A percentile compares a stretch with the other conserved stretches of the same genome.
Conservation (phyloP, 179 eudicot species). For the Camellia oleifera region DNA sequence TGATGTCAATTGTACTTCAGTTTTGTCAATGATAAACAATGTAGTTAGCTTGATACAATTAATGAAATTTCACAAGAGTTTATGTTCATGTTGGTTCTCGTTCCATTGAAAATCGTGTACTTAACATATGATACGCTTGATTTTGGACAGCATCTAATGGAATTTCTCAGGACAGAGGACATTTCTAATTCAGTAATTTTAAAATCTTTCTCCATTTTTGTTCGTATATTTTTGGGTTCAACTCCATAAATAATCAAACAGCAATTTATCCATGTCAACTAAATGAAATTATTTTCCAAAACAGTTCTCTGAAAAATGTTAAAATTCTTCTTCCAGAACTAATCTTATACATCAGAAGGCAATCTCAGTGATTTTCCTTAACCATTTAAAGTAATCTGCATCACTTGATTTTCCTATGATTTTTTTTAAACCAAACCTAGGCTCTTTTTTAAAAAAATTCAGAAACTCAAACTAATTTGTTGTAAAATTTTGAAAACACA, state of each 20-base stretch:
- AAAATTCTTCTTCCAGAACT: background rate
- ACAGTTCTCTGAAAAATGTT: background rate
- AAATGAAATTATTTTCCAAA: background rate
- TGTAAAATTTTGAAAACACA: no score
- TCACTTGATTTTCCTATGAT: no score
- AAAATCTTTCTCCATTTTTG: no score
- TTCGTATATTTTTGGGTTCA: background rate
- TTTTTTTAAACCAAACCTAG: no score
- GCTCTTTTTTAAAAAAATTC: no score
- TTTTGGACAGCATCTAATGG: background rate
- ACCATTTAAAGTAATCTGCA: no score
- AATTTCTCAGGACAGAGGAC: background rate
- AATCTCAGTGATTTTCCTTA: no score
- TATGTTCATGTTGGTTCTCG: background rate
- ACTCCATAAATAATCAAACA: background rate
- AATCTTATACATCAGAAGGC: background rate
- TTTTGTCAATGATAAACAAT: background rate
- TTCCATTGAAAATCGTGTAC: background rate
- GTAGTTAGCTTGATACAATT: background rate
- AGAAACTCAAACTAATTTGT: no score
- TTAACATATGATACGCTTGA: background rate
- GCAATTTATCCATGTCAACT: background rate
- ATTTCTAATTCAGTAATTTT: background rate
- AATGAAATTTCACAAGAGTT: background rate
- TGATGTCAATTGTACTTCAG: background rate